A percentile compares a stretch with the other conserved stretches of the same genome.
phyloP scores from a whole-genome alignment of 352 stramenopile genomes.

The Phytophthora pluvialis region DNA sequence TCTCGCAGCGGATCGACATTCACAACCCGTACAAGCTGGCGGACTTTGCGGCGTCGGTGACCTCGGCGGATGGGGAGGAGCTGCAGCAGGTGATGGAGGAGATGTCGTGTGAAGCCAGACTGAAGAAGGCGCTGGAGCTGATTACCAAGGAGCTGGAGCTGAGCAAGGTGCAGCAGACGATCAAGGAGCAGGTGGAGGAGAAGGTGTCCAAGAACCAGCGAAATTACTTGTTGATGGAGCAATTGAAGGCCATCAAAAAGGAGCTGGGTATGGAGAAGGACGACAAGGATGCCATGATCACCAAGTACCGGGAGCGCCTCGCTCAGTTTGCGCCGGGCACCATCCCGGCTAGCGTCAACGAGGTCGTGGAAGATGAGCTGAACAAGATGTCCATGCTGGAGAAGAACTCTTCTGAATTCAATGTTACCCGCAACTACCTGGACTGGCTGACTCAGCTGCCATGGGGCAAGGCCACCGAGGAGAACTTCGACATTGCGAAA shows the following conservation, averaged over 20 bases:
- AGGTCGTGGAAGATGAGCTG: conserved; percentile 98
- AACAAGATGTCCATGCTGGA: conserved; percentile 98
- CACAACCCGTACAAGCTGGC: conserved; percentile 98
- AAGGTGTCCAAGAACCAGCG: conserved; percentile 97
- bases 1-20: conserved; percentile 94
- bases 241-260: conserved; percentile 99
- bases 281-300: conserved; percentile 98
- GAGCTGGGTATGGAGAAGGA: conserved; percentile 99
- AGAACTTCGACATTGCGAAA: conserved; percentile 97
- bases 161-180: conserved; percentile 97
- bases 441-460: conserved; percentile 98
- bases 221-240: conserved; percentile 98
- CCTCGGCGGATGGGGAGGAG: conserved; percentile 93
- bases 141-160: conserved; percentile 98
- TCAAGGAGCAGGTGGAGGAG: conserved; percentile 93
- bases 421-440: conserved; percentile 98
- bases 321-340: conserved; percentile 58
- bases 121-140: conserved; percentile 96
- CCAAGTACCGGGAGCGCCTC: conserved; percentile 95
- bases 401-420: conserved; percentile 99
- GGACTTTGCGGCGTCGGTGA: conserved; percentile 97
- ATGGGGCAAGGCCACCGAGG: conserved; percentile 95
- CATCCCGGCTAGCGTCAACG: conserved; percentile 83
- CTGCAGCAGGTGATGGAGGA: conserved; percentile 95
- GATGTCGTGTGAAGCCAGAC: conserved; percentile 93